Evolutionary conservation across 2,329 filamentous ascomycete genomes (phyloP), one percentile per base, ranked within the genome.

Genomic region (Bimuria novae-zelandiae): DNA sequence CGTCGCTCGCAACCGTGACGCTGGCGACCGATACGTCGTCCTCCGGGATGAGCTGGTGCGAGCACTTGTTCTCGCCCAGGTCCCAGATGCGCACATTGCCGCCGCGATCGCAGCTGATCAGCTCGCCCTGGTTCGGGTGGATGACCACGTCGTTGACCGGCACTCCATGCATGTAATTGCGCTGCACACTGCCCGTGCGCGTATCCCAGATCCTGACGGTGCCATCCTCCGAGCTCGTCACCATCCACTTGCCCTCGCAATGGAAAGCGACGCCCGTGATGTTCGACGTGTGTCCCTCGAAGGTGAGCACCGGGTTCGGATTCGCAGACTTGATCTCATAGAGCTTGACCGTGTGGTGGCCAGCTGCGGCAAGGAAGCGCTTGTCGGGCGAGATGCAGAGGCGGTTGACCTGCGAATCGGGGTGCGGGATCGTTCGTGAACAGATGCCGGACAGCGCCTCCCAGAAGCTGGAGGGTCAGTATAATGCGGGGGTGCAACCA

Each of bases 261-360:
- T 99, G 94, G 73, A 99, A 99, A 10, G 92, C 92, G 41, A 99
- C 90, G 37, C 94, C 94, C 0, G 94, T 99, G 71, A 99, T 88
- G 69, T 99, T 99, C 62, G 88, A 91, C 11, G 90, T 94, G 77
- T 99, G 94, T 36, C 94, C 94, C 72, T 97, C 93, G 68, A 99
- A 97, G 17, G 89, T 92, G 68, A 97, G 85, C 21, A 97, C 82
- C 1, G 94, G 89, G 61, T 93, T 94, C 2, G 94, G 92, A 67
- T 97, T 97, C n/a, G 91, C 93, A 14, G 92, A 96, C 71, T 96
- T 96, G 80, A 97, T 96, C 70, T 99, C 94, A 79, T 95, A 99
- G 53, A 99, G 89, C 78, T 97, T 97, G 70, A 99, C 91, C 46
- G 89, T 92, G 74, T 93, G 90, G 63, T 87, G 84, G 22, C 87